Evolutionary conservation across 768 basidiomycete genomes (phyloP).

Genomic region (Mycena alexandri): DNA sequence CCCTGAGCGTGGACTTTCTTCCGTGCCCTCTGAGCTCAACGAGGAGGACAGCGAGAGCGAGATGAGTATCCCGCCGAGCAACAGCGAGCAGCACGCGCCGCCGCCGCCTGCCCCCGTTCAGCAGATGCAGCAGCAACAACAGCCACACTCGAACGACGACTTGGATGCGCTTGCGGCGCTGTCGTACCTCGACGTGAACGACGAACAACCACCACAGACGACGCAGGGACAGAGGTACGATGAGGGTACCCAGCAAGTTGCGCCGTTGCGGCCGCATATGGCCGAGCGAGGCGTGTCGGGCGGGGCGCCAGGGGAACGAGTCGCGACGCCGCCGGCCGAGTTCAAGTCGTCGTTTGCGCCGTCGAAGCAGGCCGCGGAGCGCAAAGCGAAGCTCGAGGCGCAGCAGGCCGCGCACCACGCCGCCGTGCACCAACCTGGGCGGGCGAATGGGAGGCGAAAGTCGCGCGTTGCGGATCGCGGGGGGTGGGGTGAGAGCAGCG

Average conservation of each 20-base stretch:
- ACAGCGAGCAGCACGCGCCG: constrained; percentile 20
- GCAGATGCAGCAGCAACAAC: too few relatives aligned
- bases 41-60: constrained; percentile 49
- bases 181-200: constrained; percentile 75
- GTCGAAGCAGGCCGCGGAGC: constrained; percentile 84
- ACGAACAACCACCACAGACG: constrained; percentile 47
- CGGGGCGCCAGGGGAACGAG: constrained; percentile 14
- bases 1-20: constrained; percentile 52
- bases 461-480: constrained; percentile 68
- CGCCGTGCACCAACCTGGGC: constrained; percentile 81
- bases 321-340: constrained; percentile 47
- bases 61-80: constrained; percentile 34
- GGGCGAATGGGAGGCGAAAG: constrained; percentile 73
- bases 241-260: constrained; percentile 43
- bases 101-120: constrained; percentile 8
- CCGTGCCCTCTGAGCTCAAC: constrained; percentile 48
- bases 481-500: constrained; percentile 80
- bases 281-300: constrained; percentile 40
- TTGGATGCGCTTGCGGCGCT: constrained; percentile 85
- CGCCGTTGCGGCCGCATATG: constrained; percentile 52
- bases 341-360: constrained; percentile 92
- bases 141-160: constrained; percentile 57
- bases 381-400: constrained; percentile 86
- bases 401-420: constrained; percentile 87
- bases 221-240: constrained; percentile 47